Percentiles rank a stretch among this genome's conserved stretches.
phyloP scores from a whole-genome alignment of 768 basidiomycete genomes.

The Trametes gibbosa region DNA sequence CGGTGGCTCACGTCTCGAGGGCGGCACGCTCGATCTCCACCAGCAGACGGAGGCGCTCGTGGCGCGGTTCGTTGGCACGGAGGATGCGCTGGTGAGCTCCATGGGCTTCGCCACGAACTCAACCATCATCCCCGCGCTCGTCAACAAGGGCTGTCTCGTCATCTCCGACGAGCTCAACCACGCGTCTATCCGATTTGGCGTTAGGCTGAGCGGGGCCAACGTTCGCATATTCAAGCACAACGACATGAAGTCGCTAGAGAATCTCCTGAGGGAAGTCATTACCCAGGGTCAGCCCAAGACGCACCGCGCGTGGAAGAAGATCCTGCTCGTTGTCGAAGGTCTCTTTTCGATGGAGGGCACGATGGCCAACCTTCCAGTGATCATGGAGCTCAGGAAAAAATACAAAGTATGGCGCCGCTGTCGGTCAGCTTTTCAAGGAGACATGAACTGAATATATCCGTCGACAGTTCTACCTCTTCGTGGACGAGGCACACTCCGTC shows the following conservation, averaged over 20 bases:
- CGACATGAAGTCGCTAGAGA: slow-evolving; percentile 81
- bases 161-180: slow-evolving; percentile 98
- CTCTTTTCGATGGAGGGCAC: slow-evolving; percentile 99
- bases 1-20: slow-evolving; percentile 76
- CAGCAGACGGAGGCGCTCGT: slow-evolving; percentile 79
- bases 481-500: slow-evolving; percentile 98
- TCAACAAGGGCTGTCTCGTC: slow-evolving; percentile 86
- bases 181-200: slow-evolving; percentile 91
- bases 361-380: slow-evolving; percentile 74
- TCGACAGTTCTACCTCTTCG: slow-evolving; percentile 87
- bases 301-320: slow-evolving; percentile 98
- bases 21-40: slow-evolving; percentile 87
- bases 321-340: slow-evolving; percentile 91
- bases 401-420: slow-evolving; percentile 69
- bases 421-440: background rate
- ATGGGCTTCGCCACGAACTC: slow-evolving; percentile 98
- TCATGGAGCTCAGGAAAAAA: slow-evolving; percentile 85
- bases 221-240: slow-evolving; percentile 98
- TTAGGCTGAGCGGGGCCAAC: slow-evolving; percentile 81
- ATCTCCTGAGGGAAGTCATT: slow-evolving; percentile 82
- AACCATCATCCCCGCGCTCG: slow-evolving; percentile 88
- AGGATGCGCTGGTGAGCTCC: slow-evolving; percentile 86
- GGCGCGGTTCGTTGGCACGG: slow-evolving; percentile 84
- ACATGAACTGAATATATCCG: background rate
- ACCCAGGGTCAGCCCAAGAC: slow-evolving; percentile 97